These are phyloP conservation scores for Boletus speciosus DNA, from an alignment of 768 basidiomycete species.

Conservation along the genomic window DNA sequence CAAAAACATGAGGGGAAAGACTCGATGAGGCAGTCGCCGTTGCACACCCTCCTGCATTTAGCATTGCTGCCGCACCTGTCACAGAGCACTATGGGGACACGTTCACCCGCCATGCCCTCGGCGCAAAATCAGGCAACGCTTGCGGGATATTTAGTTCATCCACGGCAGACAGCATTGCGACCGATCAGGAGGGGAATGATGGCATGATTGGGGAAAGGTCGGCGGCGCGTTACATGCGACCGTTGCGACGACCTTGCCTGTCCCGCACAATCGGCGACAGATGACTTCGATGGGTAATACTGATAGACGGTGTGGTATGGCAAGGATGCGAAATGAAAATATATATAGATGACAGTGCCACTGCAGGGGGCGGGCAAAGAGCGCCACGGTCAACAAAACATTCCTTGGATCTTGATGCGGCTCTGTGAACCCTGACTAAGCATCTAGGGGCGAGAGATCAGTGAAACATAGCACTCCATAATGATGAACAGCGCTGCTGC, in stretches of 20 bases:
- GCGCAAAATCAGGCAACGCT: slow-evolving; percentile 1
- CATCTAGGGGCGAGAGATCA: slow-evolving; percentile 8
- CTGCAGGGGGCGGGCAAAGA: slow-evolving; percentile 6
- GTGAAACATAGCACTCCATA: slow-evolving; percentile 12
- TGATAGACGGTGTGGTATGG: slow-evolving; percentile 14
- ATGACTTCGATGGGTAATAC: slow-evolving; percentile 10
- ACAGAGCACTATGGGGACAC: slow-evolving; percentile 1
- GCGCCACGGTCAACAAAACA: slow-evolving; percentile 6
- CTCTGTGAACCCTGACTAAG: slow-evolving; percentile 8
- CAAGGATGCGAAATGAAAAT: slow-evolving; percentile 11
- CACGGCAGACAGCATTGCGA: slow-evolving; percentile 14
- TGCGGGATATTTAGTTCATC: slow-evolving; percentile 12
- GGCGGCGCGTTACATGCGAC: slow-evolving; percentile 23
- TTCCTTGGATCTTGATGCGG: slow-evolving; percentile 4
- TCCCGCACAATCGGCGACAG: slow-evolving; percentile 23
- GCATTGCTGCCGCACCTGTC: slow-evolving; percentile 3
- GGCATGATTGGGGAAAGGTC: slow-evolving; percentile 26
- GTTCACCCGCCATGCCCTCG: slow-evolving; percentile 9
- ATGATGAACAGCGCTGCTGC: slow-evolving; percentile 17
- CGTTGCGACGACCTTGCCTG: slow-evolving; percentile 1
- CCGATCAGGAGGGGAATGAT: slow-evolving; percentile 23
- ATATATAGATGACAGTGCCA: slow-evolving; percentile 12
- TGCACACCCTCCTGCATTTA: slow-evolving; percentile 15
- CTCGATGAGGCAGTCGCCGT: slow-evolving; percentile 10
- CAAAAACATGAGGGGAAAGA: slow-evolving; percentile 24